Evolutionary conservation across 331 rosid genomes (phyloP).

Genomic region (Pyrus hybrid): DNA sequence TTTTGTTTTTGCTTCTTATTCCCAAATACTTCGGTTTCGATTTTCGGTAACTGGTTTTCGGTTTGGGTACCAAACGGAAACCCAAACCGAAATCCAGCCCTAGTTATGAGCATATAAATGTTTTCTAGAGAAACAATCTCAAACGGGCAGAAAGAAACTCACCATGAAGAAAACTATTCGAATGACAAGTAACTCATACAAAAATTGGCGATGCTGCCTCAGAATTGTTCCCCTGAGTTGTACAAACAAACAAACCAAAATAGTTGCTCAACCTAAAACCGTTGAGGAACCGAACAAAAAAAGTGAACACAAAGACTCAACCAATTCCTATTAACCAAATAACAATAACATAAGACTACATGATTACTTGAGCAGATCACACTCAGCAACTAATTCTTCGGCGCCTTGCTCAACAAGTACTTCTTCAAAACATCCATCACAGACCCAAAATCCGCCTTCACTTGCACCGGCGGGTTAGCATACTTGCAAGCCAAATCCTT

Average conservation of each 20-base stretch:
- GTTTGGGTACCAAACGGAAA: no score
- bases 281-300: no score
- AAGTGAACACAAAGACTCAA: background rate
- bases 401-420: constrained; percentile 53
- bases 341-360: background rate
- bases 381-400: constrained; percentile 19
- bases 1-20: no score
- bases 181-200: background rate
- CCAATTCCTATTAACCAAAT: background rate
- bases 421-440: no score
- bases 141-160: background rate
- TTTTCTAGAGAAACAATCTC: no score
- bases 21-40: no score
- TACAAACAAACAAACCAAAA: constrained; percentile 3
- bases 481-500: no score
- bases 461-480: no score
- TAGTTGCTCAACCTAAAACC: background rate
- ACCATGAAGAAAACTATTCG: background rate
- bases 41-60: no score
- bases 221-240: background rate
- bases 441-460: no score
- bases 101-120: no score
- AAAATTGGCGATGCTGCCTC: background rate
- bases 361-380: background rate
- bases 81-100: no score